phyloP scores from a whole-genome alignment of 2,329 filamentous ascomycete species.

The Curvularia spicifera region DNA sequence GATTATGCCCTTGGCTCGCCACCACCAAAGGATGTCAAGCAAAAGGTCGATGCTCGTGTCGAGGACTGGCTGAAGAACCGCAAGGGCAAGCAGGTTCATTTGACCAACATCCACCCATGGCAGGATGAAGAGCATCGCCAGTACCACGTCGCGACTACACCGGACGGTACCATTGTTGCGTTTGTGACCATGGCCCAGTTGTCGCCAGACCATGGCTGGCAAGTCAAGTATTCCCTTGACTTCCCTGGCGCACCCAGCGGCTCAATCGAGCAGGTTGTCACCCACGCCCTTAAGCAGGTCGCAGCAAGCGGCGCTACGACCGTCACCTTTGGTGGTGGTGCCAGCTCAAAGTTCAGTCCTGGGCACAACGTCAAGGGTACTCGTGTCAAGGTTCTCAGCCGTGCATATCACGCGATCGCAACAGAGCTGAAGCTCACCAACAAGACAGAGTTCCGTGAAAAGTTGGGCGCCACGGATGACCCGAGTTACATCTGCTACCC shows the following conservation, averaged over 20 bases:
- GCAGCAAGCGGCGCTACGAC: constrained; percentile 65
- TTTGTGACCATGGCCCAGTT: constrained; percentile 86
- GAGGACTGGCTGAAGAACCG: constrained; percentile 79
- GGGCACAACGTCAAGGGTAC: constrained; percentile 83
- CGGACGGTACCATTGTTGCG: constrained; percentile 73
- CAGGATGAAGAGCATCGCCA: constrained; percentile 81
- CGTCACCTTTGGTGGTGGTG: constrained; percentile 88
- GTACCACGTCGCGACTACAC: constrained; percentile 81
- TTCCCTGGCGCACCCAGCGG: constrained; percentile 87
- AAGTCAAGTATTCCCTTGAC: constrained; percentile 95
- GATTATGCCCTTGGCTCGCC: constrained; percentile 71
- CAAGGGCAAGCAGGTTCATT: constrained; percentile 85
- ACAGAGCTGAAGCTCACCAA: constrained; percentile 81
- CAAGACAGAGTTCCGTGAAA: constrained; percentile 89
- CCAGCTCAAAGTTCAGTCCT: constrained; percentile 73
- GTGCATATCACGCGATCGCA: constrained; percentile 81
- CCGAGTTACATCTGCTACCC: constrained; percentile 91
- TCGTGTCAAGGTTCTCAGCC: constrained; percentile 79
- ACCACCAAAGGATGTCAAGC: constrained; percentile 69
- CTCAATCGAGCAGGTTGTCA: constrained; percentile 83
- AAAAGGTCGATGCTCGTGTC: constrained; percentile 74
- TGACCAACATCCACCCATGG: constrained; percentile 91
- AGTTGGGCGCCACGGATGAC: constrained; percentile 85
- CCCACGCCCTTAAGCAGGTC: constrained; percentile 70
- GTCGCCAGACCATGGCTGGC: constrained; percentile 81